Evolutionary conservation across 1,139 yeast species (phyloP).

Genomic region (Pichia terricola): DNA sequence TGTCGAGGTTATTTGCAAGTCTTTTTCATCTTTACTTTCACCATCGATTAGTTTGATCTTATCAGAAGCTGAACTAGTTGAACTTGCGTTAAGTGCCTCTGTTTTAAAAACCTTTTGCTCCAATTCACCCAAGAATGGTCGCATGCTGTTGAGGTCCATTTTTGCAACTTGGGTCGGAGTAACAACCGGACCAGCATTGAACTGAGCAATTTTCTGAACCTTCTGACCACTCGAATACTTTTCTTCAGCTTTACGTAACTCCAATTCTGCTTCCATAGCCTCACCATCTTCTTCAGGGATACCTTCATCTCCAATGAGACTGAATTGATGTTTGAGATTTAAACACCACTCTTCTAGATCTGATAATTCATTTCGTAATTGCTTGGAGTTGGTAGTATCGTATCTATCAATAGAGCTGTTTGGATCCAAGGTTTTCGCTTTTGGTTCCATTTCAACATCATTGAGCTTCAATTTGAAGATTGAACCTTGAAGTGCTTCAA

Average conservation of each 20-base stretch:
- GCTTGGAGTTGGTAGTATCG: slow-evolving; percentile 13
- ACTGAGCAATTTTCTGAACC: slow-evolving; percentile 18
- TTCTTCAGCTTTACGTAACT: slow-evolving; percentile 31
- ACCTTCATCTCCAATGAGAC: slow-evolving; percentile 14
- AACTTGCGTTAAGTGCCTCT: slow-evolving; percentile 10
- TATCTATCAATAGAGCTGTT: slow-evolving; percentile 10
- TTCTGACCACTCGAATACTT: slow-evolving; percentile 42
- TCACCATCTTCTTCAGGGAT: slow-evolving; percentile 25
- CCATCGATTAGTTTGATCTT: too few species aligned
- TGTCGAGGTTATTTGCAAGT: background rate
- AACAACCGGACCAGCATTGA: slow-evolving; percentile 21
- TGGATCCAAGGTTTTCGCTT: slow-evolving; percentile 29
- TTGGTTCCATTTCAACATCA: slow-evolving; percentile 26
- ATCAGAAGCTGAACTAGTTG: too few species aligned
- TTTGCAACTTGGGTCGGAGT: slow-evolving; percentile 22
- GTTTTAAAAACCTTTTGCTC: slow-evolving; percentile 38
- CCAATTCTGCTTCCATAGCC: slow-evolving; percentile 7
- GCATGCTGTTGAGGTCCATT: slow-evolving; percentile 19
- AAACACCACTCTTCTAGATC: slow-evolving; percentile 20
- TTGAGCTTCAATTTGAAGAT: slow-evolving; percentile 54
- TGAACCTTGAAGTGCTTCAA: slow-evolving; percentile 51
- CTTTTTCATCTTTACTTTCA: too few species aligned
- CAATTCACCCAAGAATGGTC: slow-evolving; percentile 50
- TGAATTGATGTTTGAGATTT: slow-evolving; percentile 18
- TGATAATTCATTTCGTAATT: slow-evolving; percentile 16